Conservation (phyloP, 345 rosid species). For the Eucalyptus erythrocorys region DNA sequence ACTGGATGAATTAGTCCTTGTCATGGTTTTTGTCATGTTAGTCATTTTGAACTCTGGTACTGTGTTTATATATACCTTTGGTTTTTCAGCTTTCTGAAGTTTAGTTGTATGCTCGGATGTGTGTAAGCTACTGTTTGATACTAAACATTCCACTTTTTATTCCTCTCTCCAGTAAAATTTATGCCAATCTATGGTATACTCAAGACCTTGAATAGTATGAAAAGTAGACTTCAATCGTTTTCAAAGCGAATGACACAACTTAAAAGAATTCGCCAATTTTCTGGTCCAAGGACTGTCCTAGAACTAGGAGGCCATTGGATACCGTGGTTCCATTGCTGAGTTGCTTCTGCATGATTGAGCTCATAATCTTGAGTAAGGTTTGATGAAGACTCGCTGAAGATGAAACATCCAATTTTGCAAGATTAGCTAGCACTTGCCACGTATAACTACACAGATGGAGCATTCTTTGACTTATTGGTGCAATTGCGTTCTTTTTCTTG, state of each 20-base stretch:
- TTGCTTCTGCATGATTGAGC: not conserved
- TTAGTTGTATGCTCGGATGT: not conserved
- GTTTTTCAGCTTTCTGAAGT: not conserved
- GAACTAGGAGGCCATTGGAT: not conserved
- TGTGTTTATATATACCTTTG: not conserved
- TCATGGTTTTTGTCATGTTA: not conserved
- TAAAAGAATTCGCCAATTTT: not conserved
- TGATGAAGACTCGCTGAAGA: not conserved
- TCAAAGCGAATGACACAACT: not conserved
- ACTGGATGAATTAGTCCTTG: not conserved
- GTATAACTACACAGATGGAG: not conserved
- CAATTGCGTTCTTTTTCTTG: not conserved
- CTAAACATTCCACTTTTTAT: not conserved
- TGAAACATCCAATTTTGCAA: not conserved
- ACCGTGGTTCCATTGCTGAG: not conserved
- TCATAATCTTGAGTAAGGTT: not conserved
- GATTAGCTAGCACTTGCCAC: not conserved
- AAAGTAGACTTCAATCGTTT: not conserved
- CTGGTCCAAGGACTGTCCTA: not conserved
- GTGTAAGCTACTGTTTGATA: not conserved
- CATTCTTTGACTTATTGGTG: not conserved
- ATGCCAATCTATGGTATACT: not conserved
- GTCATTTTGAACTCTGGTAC: not conserved
- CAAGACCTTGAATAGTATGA: not conserved
- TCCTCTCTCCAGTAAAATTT: not conserved